phyloP scores from a whole-genome alignment of 352 stramenopile species.

The Globisporangium apiculatum region DNA sequence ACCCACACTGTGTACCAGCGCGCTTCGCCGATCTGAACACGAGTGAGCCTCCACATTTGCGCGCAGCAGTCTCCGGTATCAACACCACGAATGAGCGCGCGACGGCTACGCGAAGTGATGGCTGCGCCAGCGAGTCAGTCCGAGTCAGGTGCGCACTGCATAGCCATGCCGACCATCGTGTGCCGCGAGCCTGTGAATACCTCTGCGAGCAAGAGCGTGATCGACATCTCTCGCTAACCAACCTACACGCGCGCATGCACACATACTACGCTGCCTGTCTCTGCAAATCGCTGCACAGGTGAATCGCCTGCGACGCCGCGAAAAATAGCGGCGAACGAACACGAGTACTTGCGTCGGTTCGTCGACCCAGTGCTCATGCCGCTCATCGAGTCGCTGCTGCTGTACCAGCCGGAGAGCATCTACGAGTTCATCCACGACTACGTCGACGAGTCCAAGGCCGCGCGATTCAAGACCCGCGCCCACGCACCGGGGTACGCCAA shows the following conservation, averaged over 20 bases:
- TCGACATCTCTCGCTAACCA: background rate
- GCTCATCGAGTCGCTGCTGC: conserved; percentile 67
- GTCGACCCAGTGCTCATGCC: conserved; percentile 81
- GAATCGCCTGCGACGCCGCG: conserved; percentile 1
- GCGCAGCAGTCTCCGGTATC: background rate
- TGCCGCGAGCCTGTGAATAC: too few relatives aligned
- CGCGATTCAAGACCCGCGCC: conserved; percentile 23
- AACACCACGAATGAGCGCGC: conserved; percentile 20
- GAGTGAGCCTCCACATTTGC: background rate
- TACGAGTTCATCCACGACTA: conserved; percentile 82
- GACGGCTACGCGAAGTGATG: conserved; percentile 27
- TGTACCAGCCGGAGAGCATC: conserved; percentile 74
- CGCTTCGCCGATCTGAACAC: too few relatives aligned
- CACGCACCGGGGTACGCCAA: conserved; percentile 43
- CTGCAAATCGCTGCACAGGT: too few relatives aligned
- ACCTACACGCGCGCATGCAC: background rate
- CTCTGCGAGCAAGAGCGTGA: too few relatives aligned
- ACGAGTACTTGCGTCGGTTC: conserved; percentile 72
- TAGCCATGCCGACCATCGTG: too few relatives aligned
- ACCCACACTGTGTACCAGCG: too few relatives aligned
- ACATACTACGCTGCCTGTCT: background rate
- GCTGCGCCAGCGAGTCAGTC: conserved; percentile 8
- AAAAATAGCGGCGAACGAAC: conserved; percentile 43
- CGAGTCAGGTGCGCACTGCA: background rate
- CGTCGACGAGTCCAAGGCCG: conserved; percentile 45